Percentiles rank a stretch among this genome's conserved stretches.
Evolutionary conservation across 306 rosid species (phyloP).

Genomic region (Gastrolobium bilobum): DNA sequence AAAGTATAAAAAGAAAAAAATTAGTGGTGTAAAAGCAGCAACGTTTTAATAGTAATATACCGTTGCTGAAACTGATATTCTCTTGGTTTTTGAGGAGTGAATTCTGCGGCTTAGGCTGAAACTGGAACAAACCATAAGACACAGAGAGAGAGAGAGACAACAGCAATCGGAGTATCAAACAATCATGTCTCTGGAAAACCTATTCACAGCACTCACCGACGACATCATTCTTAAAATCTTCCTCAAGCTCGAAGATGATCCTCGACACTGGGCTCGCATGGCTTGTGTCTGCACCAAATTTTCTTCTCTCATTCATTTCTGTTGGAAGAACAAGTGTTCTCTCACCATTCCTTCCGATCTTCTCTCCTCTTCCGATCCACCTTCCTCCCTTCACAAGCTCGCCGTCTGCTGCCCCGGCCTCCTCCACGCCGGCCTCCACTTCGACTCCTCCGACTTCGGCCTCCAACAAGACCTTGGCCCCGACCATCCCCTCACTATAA

Average conservation of each 20-base stretch:
- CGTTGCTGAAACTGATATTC: no score
- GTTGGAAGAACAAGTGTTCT: slow-evolving; percentile 71
- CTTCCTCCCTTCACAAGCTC: slow-evolving; percentile 75
- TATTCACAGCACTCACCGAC: slow-evolving; percentile 69
- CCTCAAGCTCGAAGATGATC: slow-evolving; percentile 78
- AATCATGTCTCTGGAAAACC: not conserved
- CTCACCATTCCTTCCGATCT: slow-evolving; percentile 70
- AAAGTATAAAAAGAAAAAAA: no score
- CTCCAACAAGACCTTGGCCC: slow-evolving; percentile 81
- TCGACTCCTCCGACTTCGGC: slow-evolving; percentile 82
- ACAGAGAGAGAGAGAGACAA: no score
- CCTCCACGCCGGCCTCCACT: slow-evolving; percentile 80
- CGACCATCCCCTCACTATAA: slow-evolving; percentile 13
- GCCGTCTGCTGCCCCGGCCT: slow-evolving; percentile 93
- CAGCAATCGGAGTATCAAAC: no score
- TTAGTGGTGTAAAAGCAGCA: no score
- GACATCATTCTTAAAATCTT: slow-evolving; percentile 76
- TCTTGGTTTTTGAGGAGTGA: no score
- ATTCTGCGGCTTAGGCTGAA: no score
- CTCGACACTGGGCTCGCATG: slow-evolving; percentile 84
- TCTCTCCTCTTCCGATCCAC: slow-evolving; percentile 43
- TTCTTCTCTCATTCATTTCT: slow-evolving; percentile 66
- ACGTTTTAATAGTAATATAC: no score
- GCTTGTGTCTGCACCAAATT: slow-evolving; percentile 83
- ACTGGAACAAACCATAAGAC: no score